These are phyloP conservation scores for Xylaria sp. DNA, from an alignment of 2,329 filamentous ascomycete species.

Conservation along the genomic window DNA sequence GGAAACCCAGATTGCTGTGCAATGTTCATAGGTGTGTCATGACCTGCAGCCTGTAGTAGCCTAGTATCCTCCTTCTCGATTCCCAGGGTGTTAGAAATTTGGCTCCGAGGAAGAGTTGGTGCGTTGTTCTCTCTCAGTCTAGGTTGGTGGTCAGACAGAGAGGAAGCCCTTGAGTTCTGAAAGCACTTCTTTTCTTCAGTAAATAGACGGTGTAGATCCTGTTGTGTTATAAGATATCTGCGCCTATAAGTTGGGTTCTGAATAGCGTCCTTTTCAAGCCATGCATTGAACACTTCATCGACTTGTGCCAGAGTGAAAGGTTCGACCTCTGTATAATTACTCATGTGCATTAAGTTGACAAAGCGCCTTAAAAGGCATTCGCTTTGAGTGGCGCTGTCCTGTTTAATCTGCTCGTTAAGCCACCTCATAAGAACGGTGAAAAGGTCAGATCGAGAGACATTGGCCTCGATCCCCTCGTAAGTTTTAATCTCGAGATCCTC, in stretches of 20 bases:
- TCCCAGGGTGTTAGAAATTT: not conserved
- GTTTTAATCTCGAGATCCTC: slow-evolving; percentile 34
- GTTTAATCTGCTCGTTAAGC: slow-evolving; percentile 46
- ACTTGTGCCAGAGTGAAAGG: slow-evolving; percentile 39
- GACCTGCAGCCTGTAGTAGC: not conserved
- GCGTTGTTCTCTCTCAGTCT: not conserved
- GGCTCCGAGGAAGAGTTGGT: slow-evolving; percentile 19
- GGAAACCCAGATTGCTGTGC: not conserved
- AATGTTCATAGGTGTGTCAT: not conserved
- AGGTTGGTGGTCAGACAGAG: not conserved
- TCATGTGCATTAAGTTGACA: slow-evolving; percentile 38
- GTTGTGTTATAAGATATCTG: slow-evolving; percentile 45
- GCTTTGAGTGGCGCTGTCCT: slow-evolving; percentile 40
- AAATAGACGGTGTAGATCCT: slow-evolving; percentile 41
- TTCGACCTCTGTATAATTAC: slow-evolving; percentile 21
- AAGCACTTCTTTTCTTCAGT: slow-evolving; percentile 4
- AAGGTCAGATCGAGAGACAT: slow-evolving; percentile 29
- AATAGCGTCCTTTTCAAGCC: slow-evolving; percentile 40
- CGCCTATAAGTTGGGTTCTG: slow-evolving; percentile 44
- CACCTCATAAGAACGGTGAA: slow-evolving; percentile 44
- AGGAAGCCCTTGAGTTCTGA: not conserved
- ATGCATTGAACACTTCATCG: slow-evolving; percentile 40
- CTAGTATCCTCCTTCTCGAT: not conserved
- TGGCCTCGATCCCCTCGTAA: slow-evolving; percentile 3
- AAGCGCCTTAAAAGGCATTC: slow-evolving; percentile 40